Evolutionary conservation across 192 early-diverging fungal species (phyloP), one percentile per base, ranked within the genome.

Genomic region (Coemansia sp.): DNA sequence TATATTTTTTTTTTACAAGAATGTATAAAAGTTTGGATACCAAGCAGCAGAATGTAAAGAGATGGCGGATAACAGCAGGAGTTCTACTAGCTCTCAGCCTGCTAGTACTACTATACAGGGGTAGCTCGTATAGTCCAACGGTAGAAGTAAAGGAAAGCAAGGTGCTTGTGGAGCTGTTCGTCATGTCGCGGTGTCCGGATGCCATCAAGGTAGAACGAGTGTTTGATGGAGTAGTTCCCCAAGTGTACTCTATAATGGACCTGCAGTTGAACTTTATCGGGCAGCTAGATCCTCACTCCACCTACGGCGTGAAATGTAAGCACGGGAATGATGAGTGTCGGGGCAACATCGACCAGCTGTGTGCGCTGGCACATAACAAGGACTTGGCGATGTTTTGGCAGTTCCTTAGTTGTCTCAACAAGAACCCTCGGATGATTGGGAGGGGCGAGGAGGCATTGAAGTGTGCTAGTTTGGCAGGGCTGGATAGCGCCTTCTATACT

Each of bases 171-270:
- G 84, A 85, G 47, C 68, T 89, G 43, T 87, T 87, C 56, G 87
- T 89, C 15, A 89, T 89, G 87, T 84, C 83, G 16, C 78, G 84
- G 21, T 89, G 87, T 43, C 87, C 87, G 0, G 86, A 85, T 50
- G 82, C 81, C 5, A 53, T 80, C 14, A 59, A 67, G 20, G 82
- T 85, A 20, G 87, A 88, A 55, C 40, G 65, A 0, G 63, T 61
- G 26, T 59, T 76, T 40, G 31, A 54, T 13, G 36, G 31, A 8
- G 72, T 76, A 0, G 61, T 83, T 2, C 58, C 46, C 0, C 50
- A 61, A 41, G 80, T 81, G 12, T 47, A 72, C 20, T 45, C 73
- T 12, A 84, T 84, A 19, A 63, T 80, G 41, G 66, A 63, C 28
- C 30, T 83, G 4, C 57, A 64, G 38, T 69, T 71, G 6, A 69